Evolutionary conservation across 2,329 filamentous ascomycete species (phyloP).

Genomic region (Ilyonectria mors-panacis): DNA sequence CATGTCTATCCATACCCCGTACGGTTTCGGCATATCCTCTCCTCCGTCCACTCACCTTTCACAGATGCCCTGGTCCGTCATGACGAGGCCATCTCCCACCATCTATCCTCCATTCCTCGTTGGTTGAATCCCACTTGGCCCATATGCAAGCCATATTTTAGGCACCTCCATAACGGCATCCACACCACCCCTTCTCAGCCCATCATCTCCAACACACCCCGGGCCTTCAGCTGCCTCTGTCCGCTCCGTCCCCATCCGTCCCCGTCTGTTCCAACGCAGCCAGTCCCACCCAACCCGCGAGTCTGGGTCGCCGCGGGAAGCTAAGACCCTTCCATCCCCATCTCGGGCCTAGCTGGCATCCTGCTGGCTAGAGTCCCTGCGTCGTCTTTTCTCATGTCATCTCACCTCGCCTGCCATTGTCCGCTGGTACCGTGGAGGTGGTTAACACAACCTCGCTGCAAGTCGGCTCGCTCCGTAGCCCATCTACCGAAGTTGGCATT

Average conservation of each 20-base stretch:
- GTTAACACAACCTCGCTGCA: background rate
- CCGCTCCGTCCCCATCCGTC: slow-evolving; percentile 1
- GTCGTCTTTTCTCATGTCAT: background rate
- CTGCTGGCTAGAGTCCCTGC: background rate
- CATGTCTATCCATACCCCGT: slow-evolving; percentile 1
- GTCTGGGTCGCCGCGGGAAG: slow-evolving; percentile 23
- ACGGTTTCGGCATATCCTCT: background rate
- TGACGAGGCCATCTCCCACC: slow-evolving; percentile 6
- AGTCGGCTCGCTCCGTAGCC: background rate
- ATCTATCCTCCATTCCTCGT: background rate
- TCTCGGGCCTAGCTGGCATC: slow-evolving; percentile 16
- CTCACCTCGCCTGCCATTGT: background rate
- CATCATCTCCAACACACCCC: slow-evolving; percentile 16
- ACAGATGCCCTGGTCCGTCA: slow-evolving; percentile 1
- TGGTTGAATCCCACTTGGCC: background rate
- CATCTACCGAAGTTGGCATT: background rate
- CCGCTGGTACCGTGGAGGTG: background rate
- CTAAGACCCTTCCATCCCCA: background rate
- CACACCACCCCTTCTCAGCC: slow-evolving; percentile 23
- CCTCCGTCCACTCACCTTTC: slow-evolving; percentile 12
- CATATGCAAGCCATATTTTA: slow-evolving; percentile 29
- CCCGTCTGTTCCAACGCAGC: slow-evolving; percentile 2
- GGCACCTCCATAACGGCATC: slow-evolving; percentile 6
- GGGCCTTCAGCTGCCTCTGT: slow-evolving; percentile 27
- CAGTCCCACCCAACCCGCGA: slow-evolving; percentile 22